Base-by-base conservation (phyloP, 2,329 filamentous ascomycete species). In the Ophiosphaerella herpotricha region DNA sequence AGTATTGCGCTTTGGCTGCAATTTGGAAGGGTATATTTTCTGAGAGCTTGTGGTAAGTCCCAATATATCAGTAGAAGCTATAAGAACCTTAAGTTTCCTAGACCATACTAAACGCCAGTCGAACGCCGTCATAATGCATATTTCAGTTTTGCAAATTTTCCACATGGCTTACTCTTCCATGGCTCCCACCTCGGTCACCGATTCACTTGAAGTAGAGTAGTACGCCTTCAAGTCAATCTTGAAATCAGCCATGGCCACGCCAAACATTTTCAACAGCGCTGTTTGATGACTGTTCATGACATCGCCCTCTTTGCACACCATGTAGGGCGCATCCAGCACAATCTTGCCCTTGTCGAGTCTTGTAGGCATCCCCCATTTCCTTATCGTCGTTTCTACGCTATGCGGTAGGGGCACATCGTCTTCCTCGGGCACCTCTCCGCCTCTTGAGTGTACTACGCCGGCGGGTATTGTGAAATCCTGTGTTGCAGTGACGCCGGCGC, bases 251-350 rank as follows among this genome's bases (percentile, higher is more conserved):
- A 94, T 85, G 56, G 89, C 90, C 49, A 97, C 85, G 45, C 91
- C 88, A 76, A 99, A 97, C 66, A 96, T 81, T 84, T 97, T 97
- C 75, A 99, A 75, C 69, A 99, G 78, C 58, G 91, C 88, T 49
- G 94, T 97, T 82, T 99, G 94, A 64, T 93, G 84, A 61, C 89
- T 92, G 75, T 97, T 92, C 61, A 99, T 77, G 38, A 85, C 82
- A 70, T 97, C 85, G 9, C 93, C 94, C 74, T 91, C 87, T 67
- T 85, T 86, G 78, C 93, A 97, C 42, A 99, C 85, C 8, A 82
- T 82, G 71, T 92, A 95, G 21, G 79, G 79, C 42, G 80, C 81
- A 62, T 88, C 86, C 43, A 97, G 79, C 58, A 90, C 85, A 39
- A 99, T 89, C 77, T 88, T 91, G 50, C 94, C 94, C 80, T 90